Evolutionary conservation across 306 rosid genomes (phyloP), one percentile per base, ranked within the genome.

Genomic region (Quercus glauca): DNA sequence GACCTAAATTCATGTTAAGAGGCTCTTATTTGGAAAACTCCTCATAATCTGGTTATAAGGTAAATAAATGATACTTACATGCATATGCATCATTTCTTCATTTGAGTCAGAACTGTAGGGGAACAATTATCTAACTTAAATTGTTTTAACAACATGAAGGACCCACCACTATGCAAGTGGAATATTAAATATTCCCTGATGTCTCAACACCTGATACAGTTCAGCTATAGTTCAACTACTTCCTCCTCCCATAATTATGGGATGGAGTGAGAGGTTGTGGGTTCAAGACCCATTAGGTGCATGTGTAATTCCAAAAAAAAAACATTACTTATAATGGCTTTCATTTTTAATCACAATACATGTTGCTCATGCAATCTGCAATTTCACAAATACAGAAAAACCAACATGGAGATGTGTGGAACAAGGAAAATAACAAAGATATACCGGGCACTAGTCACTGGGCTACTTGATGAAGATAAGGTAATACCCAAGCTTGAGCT

Each of bases 401-500:
- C 81, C 80, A 77, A 77, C 78, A 81, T 55, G 78, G 90, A 89
- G 85, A 81, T 11, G 18, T 18, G 76, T 71, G 67, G 82, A 71
- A 52, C 28, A 45, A 89, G 97, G 85, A 94, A 92, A 83, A 89
- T 95, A 64, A 83, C 87, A 35, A 95, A 92, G 87, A 76, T 92
- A 71, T 95, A 92, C 73, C 89, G 97, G 52, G 99, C 96, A 53
- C 93, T 89, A 70, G 94, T 80, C 31, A 88, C 89, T 77, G 97
- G 96, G 75, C 83, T 91, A 83, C 45, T 95, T 78, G 83, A 81
- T 78, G 82, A 86, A 76, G 98, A 95, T 65, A 81, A 86, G 98
- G 97, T 91, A 90, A 78, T 53, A 43, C 75, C 20, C 69, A 75
- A 71, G 41, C 21, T 12, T 3, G 35, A 64, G 41, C 35, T 75